Conservation (phyloP, 495 filamentous ascomycete genomes). For the Recurvomyces mirabilis region DNA sequence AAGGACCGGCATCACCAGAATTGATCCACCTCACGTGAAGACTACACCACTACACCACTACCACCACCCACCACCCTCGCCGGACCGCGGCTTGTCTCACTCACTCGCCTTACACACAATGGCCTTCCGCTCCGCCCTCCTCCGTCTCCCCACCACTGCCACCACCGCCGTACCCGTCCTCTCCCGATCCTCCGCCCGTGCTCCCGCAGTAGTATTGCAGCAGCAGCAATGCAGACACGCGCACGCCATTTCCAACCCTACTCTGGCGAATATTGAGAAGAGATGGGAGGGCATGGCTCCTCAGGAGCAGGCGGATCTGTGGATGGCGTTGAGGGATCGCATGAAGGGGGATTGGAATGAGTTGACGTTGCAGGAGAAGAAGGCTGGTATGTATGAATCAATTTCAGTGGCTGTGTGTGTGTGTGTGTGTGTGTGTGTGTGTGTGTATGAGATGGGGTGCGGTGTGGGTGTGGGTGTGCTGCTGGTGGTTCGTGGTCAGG, state of each 20-base stretch:
- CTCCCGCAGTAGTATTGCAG: neutral
- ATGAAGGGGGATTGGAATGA: constrained; percentile 97
- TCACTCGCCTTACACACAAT: no score
- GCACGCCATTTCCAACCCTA: constrained; percentile 95
- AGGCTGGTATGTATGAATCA: constrained; percentile 67
- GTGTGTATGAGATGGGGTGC: neutral
- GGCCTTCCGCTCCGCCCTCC: constrained; percentile 1
- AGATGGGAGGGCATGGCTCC: constrained; percentile 94
- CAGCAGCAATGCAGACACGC: constrained; percentile 50
- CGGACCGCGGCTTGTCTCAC: no score
- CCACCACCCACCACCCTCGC: no score
- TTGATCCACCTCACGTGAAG: no score
- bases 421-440: neutral
- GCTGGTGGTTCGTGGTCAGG: no score
- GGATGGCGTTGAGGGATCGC: constrained; percentile 93
- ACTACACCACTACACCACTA: no score
- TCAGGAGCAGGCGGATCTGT: constrained; percentile 96
- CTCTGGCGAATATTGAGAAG: constrained; percentile 96
- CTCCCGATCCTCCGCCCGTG: neutral
- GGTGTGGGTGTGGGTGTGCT: no score
- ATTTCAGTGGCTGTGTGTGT: no score
- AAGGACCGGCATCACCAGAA: no score
- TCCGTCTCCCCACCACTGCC: neutral
- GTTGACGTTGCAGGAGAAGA: constrained; percentile 92
- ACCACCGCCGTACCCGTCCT: neutral